phyloP scores from a whole-genome alignment of 2,329 filamentous ascomycete genomes.

The Colletotrichum sp. region DNA sequence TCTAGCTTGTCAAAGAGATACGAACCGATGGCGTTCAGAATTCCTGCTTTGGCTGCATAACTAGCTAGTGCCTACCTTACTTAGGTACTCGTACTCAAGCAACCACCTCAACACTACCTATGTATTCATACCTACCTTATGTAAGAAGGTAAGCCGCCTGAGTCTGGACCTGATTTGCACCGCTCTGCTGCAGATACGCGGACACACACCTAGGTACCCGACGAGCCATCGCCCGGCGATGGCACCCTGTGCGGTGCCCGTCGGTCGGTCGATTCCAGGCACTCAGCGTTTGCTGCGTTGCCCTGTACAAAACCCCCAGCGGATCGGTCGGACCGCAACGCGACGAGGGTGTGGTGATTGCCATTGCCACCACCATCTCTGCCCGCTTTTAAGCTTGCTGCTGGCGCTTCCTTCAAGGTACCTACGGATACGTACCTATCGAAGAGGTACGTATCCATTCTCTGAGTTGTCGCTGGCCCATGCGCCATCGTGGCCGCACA shows the following conservation, averaged over 20 bases:
- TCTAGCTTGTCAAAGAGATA: neutral
- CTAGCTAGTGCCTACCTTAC: neutral
- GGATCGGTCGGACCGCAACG: conserved; percentile 5
- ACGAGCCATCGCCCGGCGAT: neutral
- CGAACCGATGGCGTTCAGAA: neutral
- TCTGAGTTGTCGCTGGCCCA: neutral
- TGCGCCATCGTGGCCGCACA: neutral
- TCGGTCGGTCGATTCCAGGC: neutral
- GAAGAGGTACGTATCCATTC: neutral
- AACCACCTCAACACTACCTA: neutral
- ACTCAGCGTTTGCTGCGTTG: neutral
- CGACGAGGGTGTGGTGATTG: neutral
- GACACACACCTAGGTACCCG: neutral
- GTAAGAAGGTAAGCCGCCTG: neutral
- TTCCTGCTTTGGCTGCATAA: neutral
- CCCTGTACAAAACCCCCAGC: conserved; percentile 3
- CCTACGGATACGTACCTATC: neutral
- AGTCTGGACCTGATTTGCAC: neutral
- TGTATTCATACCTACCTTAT: neutral
- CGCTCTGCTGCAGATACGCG: neutral
- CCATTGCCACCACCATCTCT: neutral
- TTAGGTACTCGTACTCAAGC: neutral
- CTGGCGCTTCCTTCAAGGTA: neutral
- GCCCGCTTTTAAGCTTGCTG: conserved; percentile 4
- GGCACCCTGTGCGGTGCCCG: neutral